Conservation (phyloP, 768 basidiomycete genomes). For the Trametes cubensis region DNA sequence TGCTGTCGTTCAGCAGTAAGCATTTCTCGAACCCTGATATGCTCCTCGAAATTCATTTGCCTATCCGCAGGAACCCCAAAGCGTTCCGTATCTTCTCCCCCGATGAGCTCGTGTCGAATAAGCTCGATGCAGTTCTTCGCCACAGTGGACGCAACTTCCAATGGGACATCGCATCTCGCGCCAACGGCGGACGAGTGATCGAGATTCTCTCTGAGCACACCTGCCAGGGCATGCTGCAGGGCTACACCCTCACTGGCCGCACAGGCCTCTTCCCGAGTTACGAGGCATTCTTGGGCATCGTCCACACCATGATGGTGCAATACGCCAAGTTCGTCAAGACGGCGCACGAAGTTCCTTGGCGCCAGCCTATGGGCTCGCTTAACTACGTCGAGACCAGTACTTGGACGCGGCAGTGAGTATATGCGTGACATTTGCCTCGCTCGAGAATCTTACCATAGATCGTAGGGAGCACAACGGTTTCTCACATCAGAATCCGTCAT, state of each 20-base stretch:
- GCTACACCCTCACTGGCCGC: slow-evolving; percentile 87
- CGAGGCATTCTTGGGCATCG: slow-evolving; percentile 88
- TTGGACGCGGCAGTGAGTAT: slow-evolving; percentile 63
- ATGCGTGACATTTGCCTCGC: background rate
- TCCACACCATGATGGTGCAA: slow-evolving; percentile 89
- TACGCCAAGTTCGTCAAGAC: slow-evolving; percentile 90
- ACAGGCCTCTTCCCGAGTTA: slow-evolving; percentile 88
- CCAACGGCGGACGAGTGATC: slow-evolving; percentile 77
- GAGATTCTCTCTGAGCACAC: slow-evolving; percentile 91
- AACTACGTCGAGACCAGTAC: slow-evolving; percentile 91
- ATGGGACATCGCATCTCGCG: slow-evolving; percentile 74
- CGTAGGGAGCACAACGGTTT: slow-evolving; percentile 78
- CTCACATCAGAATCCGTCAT: slow-evolving; percentile 84
- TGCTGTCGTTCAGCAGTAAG: slow-evolving; percentile 58
- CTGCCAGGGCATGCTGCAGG: slow-evolving; percentile 89
- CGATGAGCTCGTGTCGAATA: slow-evolving; percentile 86
- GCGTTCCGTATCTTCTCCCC: slow-evolving; percentile 90
- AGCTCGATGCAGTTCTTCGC: slow-evolving; percentile 80
- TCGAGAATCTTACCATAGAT: background rate
- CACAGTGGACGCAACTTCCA: slow-evolving; percentile 76
- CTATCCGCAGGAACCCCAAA: slow-evolving; percentile 60
- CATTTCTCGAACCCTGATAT: background rate
- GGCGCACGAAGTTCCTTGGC: slow-evolving; percentile 70
- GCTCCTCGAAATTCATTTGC: background rate
- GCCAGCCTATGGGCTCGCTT: slow-evolving; percentile 67